Evolutionary conservation across 1,284 basidiomycete genomes (phyloP), one percentile per base, ranked within the genome.

Genomic region (Omphalotus olearius): DNA sequence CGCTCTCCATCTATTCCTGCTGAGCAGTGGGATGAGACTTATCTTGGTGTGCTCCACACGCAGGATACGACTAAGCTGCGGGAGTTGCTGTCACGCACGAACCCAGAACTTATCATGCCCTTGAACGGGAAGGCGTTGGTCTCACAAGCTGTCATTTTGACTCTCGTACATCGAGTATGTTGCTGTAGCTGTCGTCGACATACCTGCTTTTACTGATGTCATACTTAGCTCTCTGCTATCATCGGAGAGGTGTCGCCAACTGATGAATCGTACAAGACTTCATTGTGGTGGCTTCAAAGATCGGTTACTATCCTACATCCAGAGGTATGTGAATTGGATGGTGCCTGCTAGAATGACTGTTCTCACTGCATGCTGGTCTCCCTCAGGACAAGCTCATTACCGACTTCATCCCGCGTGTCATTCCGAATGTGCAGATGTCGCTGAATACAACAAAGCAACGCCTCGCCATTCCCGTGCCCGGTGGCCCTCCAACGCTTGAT

Each of bases 11-110:
- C 80, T 5, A 68, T 73, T 41, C 79, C 78, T 62, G 59, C 75
- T 47, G 88, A 89, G 62, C 84, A 90, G 57, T 88, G 88, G 88
- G 85, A 91, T 60, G 86, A 89, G 61, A 81, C 82, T n/a, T 86
- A 86, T 65, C 70, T 91, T 39, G 76, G 78, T 14, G 83, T 89
- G 45, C 70, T 91, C 47, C 80, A 82, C 55, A 81, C 79, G 26
- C 85, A 90, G 65, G 88, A 91, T 62, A 62, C 76, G 23, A 71
- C 76, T 57, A 85, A 88, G 66, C 76, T 91, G 51, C 81, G 85
- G 25, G 85, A 88, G 61, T 67, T 91, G 39, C 69, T 91, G 56
- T 72, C 78, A 20, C 78, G 82, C 53, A 88, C 83, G 26, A 88
- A 85, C 60, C 85, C 88, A 14, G 88, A 91, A 55, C 60, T 85